Evolutionary conservation across 2,329 filamentous ascomycete genomes (phyloP), one percentile per base, ranked within the genome.

Genomic region (Sporothrix curviconia): DNA sequence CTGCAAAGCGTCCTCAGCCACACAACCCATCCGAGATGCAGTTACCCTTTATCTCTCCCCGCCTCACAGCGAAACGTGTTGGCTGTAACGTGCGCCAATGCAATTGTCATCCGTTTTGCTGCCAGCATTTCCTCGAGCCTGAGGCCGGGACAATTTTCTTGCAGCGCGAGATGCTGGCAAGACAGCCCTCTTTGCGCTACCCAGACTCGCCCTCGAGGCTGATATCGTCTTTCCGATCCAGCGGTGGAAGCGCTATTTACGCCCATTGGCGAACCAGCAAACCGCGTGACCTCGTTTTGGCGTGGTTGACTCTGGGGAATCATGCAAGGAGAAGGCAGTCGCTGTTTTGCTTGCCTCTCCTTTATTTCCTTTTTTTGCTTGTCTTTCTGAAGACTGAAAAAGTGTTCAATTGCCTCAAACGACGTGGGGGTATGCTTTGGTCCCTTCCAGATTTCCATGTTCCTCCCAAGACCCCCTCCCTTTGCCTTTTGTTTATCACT

Each of bases 401-500:
- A n/a, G n/a, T n/a, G n/a, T n/a, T n/a, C n/a, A n/a, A n/a, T n/a
- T n/a, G n/a, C n/a, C n/a, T n/a, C n/a, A n/a, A n/a, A n/a, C n/a
- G n/a, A n/a, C n/a, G n/a, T n/a, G n/a, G n/a, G n/a, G n/a, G n/a
- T n/a, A n/a, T n/a, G n/a, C n/a, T n/a, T n/a, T n/a, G n/a, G n/a
- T n/a, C n/a, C n/a, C n/a, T n/a, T n/a, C n/a, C n/a, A n/a, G n/a
- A n/a, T n/a, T n/a, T n/a, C n/a, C n/a, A n/a, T n/a, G n/a, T n/a
- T n/a, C n/a, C n/a, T n/a, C n/a, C n/a, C n/a, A n/a, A n/a, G n/a
- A n/a, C n/a, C n/a, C n/a, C n/a, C n/a, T n/a, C n/a, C n/a, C n/a
- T n/a, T n/a, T n/a, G n/a, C n/a, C n/a, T n/a, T n/a, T n/a, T n/a
- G 37, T 42, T 53, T 53, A 37, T 53, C 50, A 42, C 50, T 53